Evolutionary conservation across 805 yeast genomes (phyloP), one percentile per base, ranked within the genome.

Genomic region (Limtongozyma cylindracea): DNA sequence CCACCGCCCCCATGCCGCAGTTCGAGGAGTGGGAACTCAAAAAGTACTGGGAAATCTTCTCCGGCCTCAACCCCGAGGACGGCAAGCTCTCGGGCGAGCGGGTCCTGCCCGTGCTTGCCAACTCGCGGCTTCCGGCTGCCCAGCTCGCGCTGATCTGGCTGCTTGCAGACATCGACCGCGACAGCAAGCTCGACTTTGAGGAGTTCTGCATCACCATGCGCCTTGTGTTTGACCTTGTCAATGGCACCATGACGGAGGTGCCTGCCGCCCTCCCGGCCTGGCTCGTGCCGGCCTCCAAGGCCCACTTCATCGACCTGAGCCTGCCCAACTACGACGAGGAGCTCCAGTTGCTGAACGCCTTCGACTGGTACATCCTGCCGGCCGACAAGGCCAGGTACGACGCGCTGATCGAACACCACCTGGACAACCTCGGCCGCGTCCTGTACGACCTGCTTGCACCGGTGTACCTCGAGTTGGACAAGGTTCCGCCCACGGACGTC

Each of bases 161-260:
- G 34, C 47, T 88, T 21, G 69, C 84, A 2, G 99, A 88, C 41
- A 31, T 31, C 20, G 35, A 31, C 24, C 18, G 24, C 21, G 35
- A 31, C 27, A 34, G 35, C 19, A 53, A 56, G 31, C 55, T 88
- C 34, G 99, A 88, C 45, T 88, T 88, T 42, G 99, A 88, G 46
- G 99, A 88, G 48, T 88, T 88, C 44, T 88, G 95, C 39, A 77
- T 88, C 30, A 84, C 95, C 23, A 88, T 88, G 99, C 60, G 96
- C 32, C 56, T 88, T 25, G 76, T 84, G 20, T 88, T 80, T 39
- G 98, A 88, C 40, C 43, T 72, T 39, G 84, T 88, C 24, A 82
- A 88, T 43, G 77, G 82, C 10, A 49, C 45, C 20, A 31, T 37
- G 18, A 33, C 54, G 10, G 43, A 49, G 11, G 52, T 82, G 5